Conservation (phyloP, 2,329 filamentous ascomycete genomes). For the Verticillium zaregamsianum region DNA sequence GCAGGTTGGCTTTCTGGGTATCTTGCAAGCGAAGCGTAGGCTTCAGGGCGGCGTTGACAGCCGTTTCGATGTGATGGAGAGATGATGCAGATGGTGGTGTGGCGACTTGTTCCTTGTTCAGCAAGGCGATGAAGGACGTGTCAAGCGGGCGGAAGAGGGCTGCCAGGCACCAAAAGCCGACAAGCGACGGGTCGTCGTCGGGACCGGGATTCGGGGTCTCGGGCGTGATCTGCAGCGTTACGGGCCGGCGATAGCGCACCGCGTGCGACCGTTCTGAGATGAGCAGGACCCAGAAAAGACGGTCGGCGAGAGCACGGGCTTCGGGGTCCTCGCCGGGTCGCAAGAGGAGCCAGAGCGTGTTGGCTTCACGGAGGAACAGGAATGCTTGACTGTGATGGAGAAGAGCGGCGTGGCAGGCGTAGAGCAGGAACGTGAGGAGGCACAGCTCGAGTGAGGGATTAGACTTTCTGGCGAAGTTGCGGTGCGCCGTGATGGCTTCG, state of each 20-base stretch:
- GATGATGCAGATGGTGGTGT: constrained; percentile 24
- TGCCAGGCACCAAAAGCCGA: constrained; percentile 34
- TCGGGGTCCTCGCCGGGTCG: constrained; percentile 20
- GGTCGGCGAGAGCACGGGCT: constrained; percentile 21
- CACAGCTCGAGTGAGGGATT: constrained; percentile 33
- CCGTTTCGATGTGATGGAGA: constrained; percentile 29
- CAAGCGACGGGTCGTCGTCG: constrained; percentile 24
- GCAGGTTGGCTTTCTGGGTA: constrained; percentile 39
- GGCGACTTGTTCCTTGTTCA: constrained; percentile 32
- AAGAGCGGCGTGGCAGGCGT: constrained; percentile 36
- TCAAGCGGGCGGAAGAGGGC: constrained; percentile 37
- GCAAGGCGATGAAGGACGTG: constrained; percentile 34
- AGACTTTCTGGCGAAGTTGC: constrained; percentile 25
- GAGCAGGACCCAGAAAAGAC: constrained; percentile 39
- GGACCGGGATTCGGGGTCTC: constrained; percentile 24
- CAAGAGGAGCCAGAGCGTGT: constrained; percentile 33
- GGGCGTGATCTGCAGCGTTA: constrained; percentile 36
- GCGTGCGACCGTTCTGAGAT: constrained; percentile 40
- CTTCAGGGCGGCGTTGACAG: constrained; percentile 31
- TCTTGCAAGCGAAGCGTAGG: constrained; percentile 28
- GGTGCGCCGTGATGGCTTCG: constrained; percentile 27
- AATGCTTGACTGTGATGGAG: constrained; percentile 40
- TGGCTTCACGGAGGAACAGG: constrained; percentile 37
- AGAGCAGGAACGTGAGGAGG: constrained; percentile 38
- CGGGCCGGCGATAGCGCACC: constrained; percentile 38